Evolutionary conservation across 345 rosid species (phyloP), one percentile per base, ranked within the genome.

Genomic region (Salix dunnii): DNA sequence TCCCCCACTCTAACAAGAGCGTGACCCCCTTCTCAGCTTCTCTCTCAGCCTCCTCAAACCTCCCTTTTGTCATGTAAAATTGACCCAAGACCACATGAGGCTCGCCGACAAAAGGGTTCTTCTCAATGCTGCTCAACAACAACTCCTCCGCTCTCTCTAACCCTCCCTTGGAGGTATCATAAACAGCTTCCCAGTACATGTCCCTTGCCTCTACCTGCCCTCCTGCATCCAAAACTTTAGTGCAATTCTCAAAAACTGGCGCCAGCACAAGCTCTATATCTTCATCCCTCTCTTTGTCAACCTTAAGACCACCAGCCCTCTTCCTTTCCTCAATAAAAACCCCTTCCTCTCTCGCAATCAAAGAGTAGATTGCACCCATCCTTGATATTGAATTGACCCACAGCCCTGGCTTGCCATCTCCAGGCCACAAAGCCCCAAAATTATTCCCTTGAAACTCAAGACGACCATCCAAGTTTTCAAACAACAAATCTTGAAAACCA

Each of bases 351-450:
- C 98, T 84, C 76, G 78, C 86, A 21, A 92, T 82, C 78, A 96
- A 71, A 5, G 71, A 77, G 73, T 90, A 96, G 8, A 96, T 77
- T 0, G 93, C 98, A 13, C 96, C 98, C 97, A 93, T 92, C 71
- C 92, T 90, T 40, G 98, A 91, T 27, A 77, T 67, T 0, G 94
- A 96, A 62, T 78, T 91, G 85, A 93, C 14, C 99, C 99, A 93
- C 4, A 92, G 83, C 23, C 98, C 98, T 4, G 98, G 99, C 77
- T 91, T 96, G 1, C 92, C 94, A 74, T 87, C 85, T 21, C 99
- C 98, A 2, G 99, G 98, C 99, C 99, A 96, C 76, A 93, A 53
- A 72, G 94, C 86, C 17, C 74, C 55, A 40, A 64, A 80, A 51
- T 83, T 88, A 58, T 92, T 90, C 31, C 98, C 96, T 0, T 70